A percentile compares a stretch with the other conserved stretches of the same genome.
phyloP scores from a whole-genome alignment of 495 filamentous ascomycete genomes.

The Penicillium argentinense region DNA sequence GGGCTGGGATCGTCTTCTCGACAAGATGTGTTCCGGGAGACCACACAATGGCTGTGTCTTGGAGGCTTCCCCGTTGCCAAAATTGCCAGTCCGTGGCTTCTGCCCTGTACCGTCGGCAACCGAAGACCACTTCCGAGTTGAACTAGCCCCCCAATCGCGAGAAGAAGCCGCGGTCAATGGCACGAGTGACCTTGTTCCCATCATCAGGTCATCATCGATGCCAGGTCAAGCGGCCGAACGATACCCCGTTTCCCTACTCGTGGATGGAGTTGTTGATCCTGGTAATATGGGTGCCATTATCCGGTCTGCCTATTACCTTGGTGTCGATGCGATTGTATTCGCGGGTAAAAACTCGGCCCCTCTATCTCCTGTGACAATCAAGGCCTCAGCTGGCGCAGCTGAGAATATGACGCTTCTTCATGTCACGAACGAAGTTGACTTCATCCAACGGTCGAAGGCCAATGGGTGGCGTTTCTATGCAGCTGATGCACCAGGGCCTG shows the following conservation, averaged over 20 bases:
- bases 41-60: constrained; percentile 91
- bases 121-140: constrained; percentile 52
- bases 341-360: constrained; percentile 67
- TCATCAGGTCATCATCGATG: constrained; percentile 25
- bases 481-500: constrained; percentile 58
- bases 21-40: constrained; percentile 78
- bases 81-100: constrained; percentile 65
- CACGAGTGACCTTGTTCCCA: constrained; percentile 36
- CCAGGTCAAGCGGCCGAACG: constrained; percentile 33
- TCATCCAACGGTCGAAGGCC: constrained; percentile 63
- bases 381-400: constrained; percentile 82
- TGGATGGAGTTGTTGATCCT: constrained; percentile 84
- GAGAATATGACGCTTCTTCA: constrained; percentile 73
- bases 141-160: constrained; percentile 63
- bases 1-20: constrained; percentile 63
- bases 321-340: constrained; percentile 72
- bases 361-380: constrained; percentile 73
- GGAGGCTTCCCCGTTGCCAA: constrained; percentile 80
- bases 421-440: constrained; percentile 60
- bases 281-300: constrained; percentile 90
- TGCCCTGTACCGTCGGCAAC: constrained; percentile 40
- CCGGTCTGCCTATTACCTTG: constrained; percentile 81
- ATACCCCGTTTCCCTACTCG: constrained; percentile 74
- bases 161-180: constrained; percentile 77
- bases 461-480: constrained; percentile 86